A percentile compares a stretch with the other conserved stretches of the same genome.
Conservation (phyloP, 192 early-diverging fungal species). For the Rhizophagus clarus region DNA sequence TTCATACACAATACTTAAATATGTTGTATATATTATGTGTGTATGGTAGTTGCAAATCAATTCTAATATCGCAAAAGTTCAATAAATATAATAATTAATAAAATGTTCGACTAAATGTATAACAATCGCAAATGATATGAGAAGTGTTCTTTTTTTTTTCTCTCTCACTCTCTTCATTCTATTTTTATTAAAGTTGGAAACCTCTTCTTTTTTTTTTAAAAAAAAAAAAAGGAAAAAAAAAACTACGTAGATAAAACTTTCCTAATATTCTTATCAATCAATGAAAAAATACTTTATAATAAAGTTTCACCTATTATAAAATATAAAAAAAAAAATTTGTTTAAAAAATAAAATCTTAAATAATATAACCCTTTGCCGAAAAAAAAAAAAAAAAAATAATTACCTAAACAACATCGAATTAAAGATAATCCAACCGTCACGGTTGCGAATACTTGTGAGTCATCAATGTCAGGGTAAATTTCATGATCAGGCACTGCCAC, state of each 20-base stretch:
- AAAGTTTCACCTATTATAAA: slow-evolving; percentile 25
- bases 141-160: too few species aligned
- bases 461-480: slow-evolving; percentile 63
- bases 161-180: too few species aligned
- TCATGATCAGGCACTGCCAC: slow-evolving; percentile 82
- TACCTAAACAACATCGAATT: slow-evolving; percentile 81
- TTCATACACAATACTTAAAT: too few species aligned
- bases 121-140: too few species aligned
- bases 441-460: slow-evolving; percentile 76
- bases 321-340: not conserved
- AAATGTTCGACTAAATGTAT: too few species aligned
- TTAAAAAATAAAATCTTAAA: not conserved
- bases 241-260: too few species aligned
- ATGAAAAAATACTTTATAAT: not conserved
- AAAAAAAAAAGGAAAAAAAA: not conserved
- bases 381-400: slow-evolving; percentile 72
- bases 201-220: not conserved
- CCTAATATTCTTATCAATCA: too few species aligned
- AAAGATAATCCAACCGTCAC: slow-evolving; percentile 91
- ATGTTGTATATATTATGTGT: too few species aligned
- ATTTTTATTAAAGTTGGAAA: too few species aligned
- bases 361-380: not conserved
- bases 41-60: too few species aligned
- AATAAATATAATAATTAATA: too few species aligned
- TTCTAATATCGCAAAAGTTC: too few species aligned